Evolutionary conservation across 2,329 filamentous ascomycete genomes (phyloP), one percentile per base, ranked within the genome.

Genomic region (Leptographium procerum): DNA sequence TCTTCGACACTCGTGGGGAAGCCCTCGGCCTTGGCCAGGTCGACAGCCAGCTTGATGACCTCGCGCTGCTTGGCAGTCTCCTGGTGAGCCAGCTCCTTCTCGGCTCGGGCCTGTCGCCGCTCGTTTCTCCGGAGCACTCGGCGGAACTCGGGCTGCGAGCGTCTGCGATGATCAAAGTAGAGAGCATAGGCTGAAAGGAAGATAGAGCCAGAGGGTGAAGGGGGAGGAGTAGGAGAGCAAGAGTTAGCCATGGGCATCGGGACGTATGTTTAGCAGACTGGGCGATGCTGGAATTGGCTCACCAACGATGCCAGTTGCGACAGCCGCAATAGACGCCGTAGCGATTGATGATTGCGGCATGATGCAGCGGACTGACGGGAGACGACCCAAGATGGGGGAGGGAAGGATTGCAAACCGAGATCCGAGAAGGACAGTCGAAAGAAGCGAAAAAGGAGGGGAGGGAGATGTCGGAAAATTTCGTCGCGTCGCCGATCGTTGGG

Each of bases 1-100:
- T 96, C 91, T 72, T 97, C 92, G 40, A 92, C 84, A 67, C 91
- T 89, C 50, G 81, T 79, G 54, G 94, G 94, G 81, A 95, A 96
- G 59, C 92, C 94, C 73, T 95, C 91, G 60, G 88, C 87, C 76
- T 91, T 89, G 66, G 91, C 90, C 66, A 87, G 82, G 66, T 90
- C 84, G 54, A 97, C 87, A 56, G 83, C 84, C 59, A 74, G 73
- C 73, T 86, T 87, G 75, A 99, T 88, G 66, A 80, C 77, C 71
- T 88, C 81, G 69, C 86, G 84, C 76, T 89, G 86, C 71, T 80
- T 78, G 65, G 81, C 78, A 62, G 80, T 80, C 64, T 83, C 79
- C 60, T 81, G 79, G 69, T 86, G 82, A 61, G 84, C 86, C 69
- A 85, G 80, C 67, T 88, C 86, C 75, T 90, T 89, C 67, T 85